Percentiles rank a stretch among this genome's conserved stretches.
These are phyloP conservation scores for Acrodontium crateriforme DNA, from an alignment of 2,329 filamentous ascomycete species.

Conservation along the genomic window DNA sequence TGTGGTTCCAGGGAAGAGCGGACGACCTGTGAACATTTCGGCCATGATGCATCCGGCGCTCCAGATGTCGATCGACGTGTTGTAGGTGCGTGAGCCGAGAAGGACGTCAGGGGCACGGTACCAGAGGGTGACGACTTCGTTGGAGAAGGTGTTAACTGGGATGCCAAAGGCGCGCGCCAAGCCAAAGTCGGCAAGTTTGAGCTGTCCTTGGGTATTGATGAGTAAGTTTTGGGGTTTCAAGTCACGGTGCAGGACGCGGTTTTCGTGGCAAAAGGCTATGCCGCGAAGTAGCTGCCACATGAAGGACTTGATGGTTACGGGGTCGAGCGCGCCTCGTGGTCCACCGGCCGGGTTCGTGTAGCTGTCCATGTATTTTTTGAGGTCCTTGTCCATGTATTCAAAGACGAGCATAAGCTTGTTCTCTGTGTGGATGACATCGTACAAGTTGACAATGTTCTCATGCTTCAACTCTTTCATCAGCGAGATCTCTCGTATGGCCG, in stretches of 20 bases:
- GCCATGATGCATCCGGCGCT: slow-evolving; percentile 99
- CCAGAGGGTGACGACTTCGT: slow-evolving; percentile 95
- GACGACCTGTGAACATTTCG: slow-evolving; percentile 94
- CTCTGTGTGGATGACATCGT: slow-evolving; percentile 98
- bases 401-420: slow-evolving; percentile 99
- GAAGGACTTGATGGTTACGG: slow-evolving; percentile 90
- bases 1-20: slow-evolving; percentile 90
- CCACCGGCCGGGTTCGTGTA: slow-evolving; percentile 45
- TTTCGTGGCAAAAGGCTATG: slow-evolving; percentile 96
- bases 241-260: slow-evolving; percentile 87
- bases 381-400: slow-evolving; percentile 95
- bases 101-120: slow-evolving; percentile 94
- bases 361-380: slow-evolving; percentile 95
- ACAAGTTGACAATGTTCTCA: slow-evolving; percentile 91
- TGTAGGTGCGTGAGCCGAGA: slow-evolving; percentile 87
- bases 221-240: slow-evolving; percentile 93
- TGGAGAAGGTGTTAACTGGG: slow-evolving; percentile 94
- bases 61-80: slow-evolving; percentile 99
- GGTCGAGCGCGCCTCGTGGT: slow-evolving; percentile 78
- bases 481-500: slow-evolving; percentile 94
- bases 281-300: slow-evolving; percentile 95
- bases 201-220: slow-evolving; percentile 78
- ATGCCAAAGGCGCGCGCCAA: slow-evolving; percentile 91
- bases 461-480: slow-evolving; percentile 99
- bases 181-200: slow-evolving; percentile 92